Evolutionary conservation across 768 basidiomycete genomes (phyloP), one percentile per base, ranked within the genome.

Genomic region (Leccinum imitatum): DNA sequence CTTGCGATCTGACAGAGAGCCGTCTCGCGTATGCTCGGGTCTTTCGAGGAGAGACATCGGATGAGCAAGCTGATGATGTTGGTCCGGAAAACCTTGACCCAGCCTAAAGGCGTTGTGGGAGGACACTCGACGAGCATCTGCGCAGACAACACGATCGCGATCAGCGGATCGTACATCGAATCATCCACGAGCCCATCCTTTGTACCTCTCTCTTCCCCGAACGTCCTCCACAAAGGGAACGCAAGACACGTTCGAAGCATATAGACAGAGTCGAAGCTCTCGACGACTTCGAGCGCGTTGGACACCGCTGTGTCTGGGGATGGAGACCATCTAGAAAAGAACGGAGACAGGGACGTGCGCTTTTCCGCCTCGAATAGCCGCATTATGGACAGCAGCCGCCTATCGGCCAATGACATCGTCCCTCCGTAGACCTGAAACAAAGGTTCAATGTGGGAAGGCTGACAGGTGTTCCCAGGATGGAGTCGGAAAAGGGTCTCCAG

Each of bases 61-160:
- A 96, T 80, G 3, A 90, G 80, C 52, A 98, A 64, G 50, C 90
- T 83, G 13, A 90, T 81, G 11, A 88, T 77, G 63, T 96, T 95
- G 7, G 89, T 90, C 63, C 93, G 78, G 69, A 95, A 87, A 17
- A 97, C 71, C 67, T 91, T 87, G 14, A 95, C 88, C 94, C 94
- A 96, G 37, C 77, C 50, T 77, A 89, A 74, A 0, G 85, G 81
- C 0, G 84, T 84, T 1, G 79, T 71, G 1, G 86, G 87, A 15
- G 73, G 79, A 54, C 78, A 79, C 35, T 89, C 84, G 2, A 76
- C 74, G n/a, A 95, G 75, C 71, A 86, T 82, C 54, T 87, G 81
- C 4, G 82, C 80, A 39, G 87, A 83, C n/a, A 94, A 75, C 3
- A 86, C 75, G 35, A 90, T 73, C 14, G 93, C 67, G 72, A 95